Evolutionary conservation across 169 alveolate genomes (phyloP), one percentile per base, ranked within the genome.

Genomic region (Plasmodium cynomolgi): DNA sequence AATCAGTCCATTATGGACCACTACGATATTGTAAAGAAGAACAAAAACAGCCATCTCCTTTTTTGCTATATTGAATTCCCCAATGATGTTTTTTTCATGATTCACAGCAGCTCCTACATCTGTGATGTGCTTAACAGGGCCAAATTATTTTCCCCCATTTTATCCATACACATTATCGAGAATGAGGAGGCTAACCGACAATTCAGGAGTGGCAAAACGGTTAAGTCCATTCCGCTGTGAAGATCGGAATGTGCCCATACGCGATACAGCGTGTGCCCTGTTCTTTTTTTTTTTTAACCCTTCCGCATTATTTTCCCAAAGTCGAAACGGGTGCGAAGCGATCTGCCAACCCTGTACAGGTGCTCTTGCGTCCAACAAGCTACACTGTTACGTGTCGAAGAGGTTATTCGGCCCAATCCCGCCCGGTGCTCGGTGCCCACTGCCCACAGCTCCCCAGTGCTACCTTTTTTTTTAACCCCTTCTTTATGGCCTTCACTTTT

Each of bases 61-160:
- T 88, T 56, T 80, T 88, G 91, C n/a, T 88, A 88, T 88, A 20
- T 88, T 3, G 94, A 88, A 39, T 80, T 88, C 31, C 91, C 86
- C 13, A 26, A 88, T 80, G 94, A 88, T 75, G 50, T 13, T 58
- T 80, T 41, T 58, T 88, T 39, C 72, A 58, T 88, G 68, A 75
- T 88, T 15, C 44, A 34, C 5, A 79, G 72, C 26, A 58, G 11
- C 50, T 79, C 81, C 29, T 88, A 88, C 54, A 88, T 88, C 3
- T 79, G 94, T 88, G 94, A 88, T 31, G 50, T 88, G 6, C 71
- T 88, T 20, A 88, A 88, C 82, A 80, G 41, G 23, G 73, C 81
- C 34, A 77, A 88, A 81, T 37, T 58, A 47, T 79, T 88, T 26
- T 74, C 94, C 11, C 88, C 37, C 39, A 81, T 88, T n/a, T 20